Base-by-base conservation (phyloP, 75 land plant genomes). In the Pseudotsuga menziesii region DNA sequence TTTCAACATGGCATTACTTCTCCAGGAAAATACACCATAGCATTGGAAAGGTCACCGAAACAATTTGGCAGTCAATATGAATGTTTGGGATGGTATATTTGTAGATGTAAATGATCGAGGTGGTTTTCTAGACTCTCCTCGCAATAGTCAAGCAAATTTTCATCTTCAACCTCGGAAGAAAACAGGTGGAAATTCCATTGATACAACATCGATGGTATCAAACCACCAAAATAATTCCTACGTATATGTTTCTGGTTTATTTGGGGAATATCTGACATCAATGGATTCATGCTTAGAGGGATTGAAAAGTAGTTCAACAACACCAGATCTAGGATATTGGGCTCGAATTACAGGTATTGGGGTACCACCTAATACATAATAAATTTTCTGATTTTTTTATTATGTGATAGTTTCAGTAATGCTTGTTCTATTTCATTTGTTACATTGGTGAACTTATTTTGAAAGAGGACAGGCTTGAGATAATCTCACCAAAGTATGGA, bases 241-340 rank as follows among this genome's bases (percentile, higher is more conserved):
- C 26, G 59, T 77, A 22, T 67, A 56, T 62, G 52, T 82, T 32
- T 80, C 54, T 58, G 83, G 75, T 61, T 79, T 83, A 9, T 84
- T 81, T 75, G 83, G 79, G 23, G 56, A 56, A 5, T 48, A 52
- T 44, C 20, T 76, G 12, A 55, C 41, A 4, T 57, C 75, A 12
- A 56, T 54, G 32, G 84, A 77, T 12, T 22, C 23, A 26, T 74
- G 77, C 48, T 61, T 64, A 71, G 86, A 86, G 5, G 83, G 77
- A 52, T 72, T 57, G 57, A 92, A 90, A 56, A 56, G 82, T 58
- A 60, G 61, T 54, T 52, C 61, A 9, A 67, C 86, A 61, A 58
- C 79, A 26, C 83, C 83, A 60, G 88, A 85, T 86, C 95, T 91
- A 27, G 88, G 85, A 74, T 88, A 90, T 76, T 93, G 93, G 95